Conservation (phyloP, 495 filamentous ascomycete species). For the Neurospora terricola region DNA sequence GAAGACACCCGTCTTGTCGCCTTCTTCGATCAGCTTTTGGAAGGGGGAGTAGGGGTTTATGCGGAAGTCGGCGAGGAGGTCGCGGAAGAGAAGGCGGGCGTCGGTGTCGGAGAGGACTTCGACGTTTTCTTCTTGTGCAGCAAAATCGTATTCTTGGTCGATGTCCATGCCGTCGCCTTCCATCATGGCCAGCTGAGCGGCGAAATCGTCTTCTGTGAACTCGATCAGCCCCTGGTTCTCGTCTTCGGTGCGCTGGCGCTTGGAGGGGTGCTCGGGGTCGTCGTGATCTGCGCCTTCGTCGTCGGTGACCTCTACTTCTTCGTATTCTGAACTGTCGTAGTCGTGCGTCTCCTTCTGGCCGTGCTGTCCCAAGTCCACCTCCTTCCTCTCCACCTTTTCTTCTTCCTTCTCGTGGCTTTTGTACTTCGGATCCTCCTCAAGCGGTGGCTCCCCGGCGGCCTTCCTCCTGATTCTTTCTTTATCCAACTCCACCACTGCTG, state of each 20-base stretch:
- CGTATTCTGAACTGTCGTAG: conserved; percentile 55
- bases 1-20: conserved; percentile 47
- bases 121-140: conserved; percentile 31
- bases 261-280: conserved; percentile 40
- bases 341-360: conserved; percentile 9
- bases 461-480: conserved; percentile 43
- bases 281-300: conserved; percentile 41
- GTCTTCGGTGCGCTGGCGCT: conserved; percentile 58
- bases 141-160: conserved; percentile 52
- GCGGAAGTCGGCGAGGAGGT: conserved; percentile 70
- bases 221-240: conserved; percentile 53
- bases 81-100: conserved; percentile 64
- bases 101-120: conserved; percentile 58
- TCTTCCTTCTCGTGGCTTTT: not conserved
- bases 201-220: conserved; percentile 93
- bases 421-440: not conserved
- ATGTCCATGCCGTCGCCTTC: conserved; percentile 53
- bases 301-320: conserved; percentile 82
- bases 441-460: conserved; percentile 18
- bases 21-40: conserved; percentile 77
- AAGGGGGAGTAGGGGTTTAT: conserved; percentile 87
- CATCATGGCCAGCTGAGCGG: conserved; percentile 83
- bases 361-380: not conserved
- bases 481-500: conserved; percentile 66
- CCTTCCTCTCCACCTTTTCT: not conserved